These are phyloP conservation scores for Nakaseomyces glabratus DNA, from an alignment of 1,139 yeast species.

Conservation along the genomic window DNA sequence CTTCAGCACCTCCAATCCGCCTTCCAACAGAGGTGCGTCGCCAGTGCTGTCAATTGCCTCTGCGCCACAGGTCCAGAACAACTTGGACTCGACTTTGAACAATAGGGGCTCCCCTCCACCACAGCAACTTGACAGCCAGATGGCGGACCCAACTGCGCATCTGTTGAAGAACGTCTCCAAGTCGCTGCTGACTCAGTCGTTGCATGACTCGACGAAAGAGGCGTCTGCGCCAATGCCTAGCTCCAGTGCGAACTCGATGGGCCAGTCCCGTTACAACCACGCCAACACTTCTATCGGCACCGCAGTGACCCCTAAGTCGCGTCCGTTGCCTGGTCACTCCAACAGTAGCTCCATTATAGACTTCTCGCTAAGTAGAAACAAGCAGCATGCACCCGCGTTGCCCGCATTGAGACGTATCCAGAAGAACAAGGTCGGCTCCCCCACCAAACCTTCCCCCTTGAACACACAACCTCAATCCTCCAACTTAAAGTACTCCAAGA, in stretches of 20 bases:
- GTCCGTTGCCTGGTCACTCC: conserved; percentile 5
- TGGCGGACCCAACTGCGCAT: conserved; percentile 16
- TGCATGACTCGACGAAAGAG: conserved; percentile 14
- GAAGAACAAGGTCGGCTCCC: conserved; percentile 15
- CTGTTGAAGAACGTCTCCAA: conserved; percentile 20
- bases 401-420: conserved; percentile 24
- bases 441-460: conserved; percentile 8
- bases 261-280: conserved; percentile 1
- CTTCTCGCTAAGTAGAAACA: conserved; percentile 17
- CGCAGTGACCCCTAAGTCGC: conserved; percentile 6
- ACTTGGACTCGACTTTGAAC: background rate
- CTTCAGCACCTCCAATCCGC: conserved; percentile 11
- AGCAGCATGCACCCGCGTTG: conserved; percentile 13
- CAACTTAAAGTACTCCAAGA: conserved; percentile 14
- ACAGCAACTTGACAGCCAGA: background rate
- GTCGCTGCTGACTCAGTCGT: conserved; percentile 17
- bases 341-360: conserved; percentile 3
- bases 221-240: background rate
- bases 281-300: conserved; percentile 1
- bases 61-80: conserved; percentile 1
- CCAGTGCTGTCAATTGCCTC: conserved; percentile 1
- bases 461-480: conserved; percentile 11
- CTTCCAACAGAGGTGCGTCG: conserved; percentile 8
- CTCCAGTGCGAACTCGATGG: background rate
- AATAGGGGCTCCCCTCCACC: conserved; percentile 4